These are phyloP conservation scores for Nasturtium officinale DNA, from an alignment of 345 rosid genomes.

Conservation along the genomic window DNA sequence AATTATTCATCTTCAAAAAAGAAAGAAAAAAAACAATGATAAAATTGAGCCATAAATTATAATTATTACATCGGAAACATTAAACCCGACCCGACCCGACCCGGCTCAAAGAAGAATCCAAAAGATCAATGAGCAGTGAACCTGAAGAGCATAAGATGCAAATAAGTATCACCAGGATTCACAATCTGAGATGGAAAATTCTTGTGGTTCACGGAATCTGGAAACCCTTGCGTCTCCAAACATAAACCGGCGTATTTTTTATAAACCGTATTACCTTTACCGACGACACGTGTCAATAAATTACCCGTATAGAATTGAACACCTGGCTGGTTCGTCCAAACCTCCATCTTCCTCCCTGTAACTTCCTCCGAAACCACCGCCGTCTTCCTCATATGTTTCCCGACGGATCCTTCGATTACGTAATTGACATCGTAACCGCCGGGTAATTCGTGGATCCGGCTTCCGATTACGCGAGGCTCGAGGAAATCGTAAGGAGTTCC, in stretches of 20 bases:
- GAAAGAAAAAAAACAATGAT: too few species aligned
- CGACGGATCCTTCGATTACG: slow-evolving; percentile 45
- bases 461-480: slow-evolving; percentile 49
- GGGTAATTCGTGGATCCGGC: slow-evolving; percentile 51
- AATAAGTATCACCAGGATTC: slow-evolving; percentile 54
- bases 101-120: too few species aligned
- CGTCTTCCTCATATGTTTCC: slow-evolving; percentile 49
- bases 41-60: too few species aligned
- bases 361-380: slow-evolving; percentile 58
- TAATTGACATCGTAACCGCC: slow-evolving; percentile 83
- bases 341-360: slow-evolving; percentile 78
- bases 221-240: slow-evolving; percentile 86
- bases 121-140: slow-evolving; percentile 52
- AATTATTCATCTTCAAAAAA: too few species aligned
- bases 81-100: neutral
- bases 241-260: slow-evolving; percentile 55
- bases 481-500: slow-evolving; percentile 78
- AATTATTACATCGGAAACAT: too few species aligned
- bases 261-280: slow-evolving; percentile 64
- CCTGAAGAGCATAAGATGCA: slow-evolving; percentile 68
- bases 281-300: slow-evolving; percentile 47
- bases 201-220: slow-evolving; percentile 73
- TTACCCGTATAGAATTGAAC: slow-evolving; percentile 77
- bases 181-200: slow-evolving; percentile 83
- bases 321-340: slow-evolving; percentile 68